Conservation (phyloP, 2,329 filamentous ascomycete species). For the Leptoxyphium fumago region DNA sequence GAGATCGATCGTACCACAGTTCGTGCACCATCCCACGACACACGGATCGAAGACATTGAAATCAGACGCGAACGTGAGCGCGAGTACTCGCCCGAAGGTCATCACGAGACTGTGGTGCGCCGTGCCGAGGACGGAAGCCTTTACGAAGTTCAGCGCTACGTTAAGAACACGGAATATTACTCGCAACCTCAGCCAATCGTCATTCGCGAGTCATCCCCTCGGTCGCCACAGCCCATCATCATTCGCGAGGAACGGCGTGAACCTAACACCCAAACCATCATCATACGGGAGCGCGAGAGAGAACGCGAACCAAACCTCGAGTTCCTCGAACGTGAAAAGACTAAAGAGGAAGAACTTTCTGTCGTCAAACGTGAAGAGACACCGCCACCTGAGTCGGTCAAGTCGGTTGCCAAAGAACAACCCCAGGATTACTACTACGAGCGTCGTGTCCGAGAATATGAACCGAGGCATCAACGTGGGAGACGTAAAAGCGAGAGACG, state of each 20-base stretch:
- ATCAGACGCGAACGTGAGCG: constrained; percentile 38
- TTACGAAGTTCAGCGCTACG: constrained; percentile 36
- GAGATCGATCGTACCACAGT: constrained; percentile 21
- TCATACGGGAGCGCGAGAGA: constrained; percentile 32
- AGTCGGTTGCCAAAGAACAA: constrained; percentile 13
- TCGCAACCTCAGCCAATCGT: constrained; percentile 33
- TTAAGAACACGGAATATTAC: constrained; percentile 38
- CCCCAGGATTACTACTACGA: constrained; percentile 47
- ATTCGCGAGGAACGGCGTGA: constrained; percentile 36
- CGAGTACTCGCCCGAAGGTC: constrained; percentile 27
- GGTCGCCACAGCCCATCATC: constrained; percentile 37
- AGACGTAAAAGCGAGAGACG: constrained; percentile 21
- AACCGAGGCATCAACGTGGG: constrained; percentile 14
- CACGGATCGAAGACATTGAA: constrained; percentile 9
- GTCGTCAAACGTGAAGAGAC: constrained; percentile 27
- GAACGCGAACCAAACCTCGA: constrained; percentile 40
- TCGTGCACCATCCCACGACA: constrained; percentile 13
- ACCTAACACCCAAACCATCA: constrained; percentile 25
- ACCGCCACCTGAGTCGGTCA: constrained; percentile 16
- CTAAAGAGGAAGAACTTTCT: constrained; percentile 27
- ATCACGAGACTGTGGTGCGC: constrained; percentile 17
- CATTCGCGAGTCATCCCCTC: constrained; percentile 33
- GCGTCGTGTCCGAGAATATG: constrained; percentile 39
- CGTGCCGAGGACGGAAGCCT: constrained; percentile 8
- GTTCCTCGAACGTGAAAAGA: constrained; percentile 43